Percentiles rank a stretch among this genome's conserved stretches.
These are phyloP conservation scores for Xerophyta viscosa DNA, from an alignment of 106 monocot genomes.

Conservation along the genomic window DNA sequence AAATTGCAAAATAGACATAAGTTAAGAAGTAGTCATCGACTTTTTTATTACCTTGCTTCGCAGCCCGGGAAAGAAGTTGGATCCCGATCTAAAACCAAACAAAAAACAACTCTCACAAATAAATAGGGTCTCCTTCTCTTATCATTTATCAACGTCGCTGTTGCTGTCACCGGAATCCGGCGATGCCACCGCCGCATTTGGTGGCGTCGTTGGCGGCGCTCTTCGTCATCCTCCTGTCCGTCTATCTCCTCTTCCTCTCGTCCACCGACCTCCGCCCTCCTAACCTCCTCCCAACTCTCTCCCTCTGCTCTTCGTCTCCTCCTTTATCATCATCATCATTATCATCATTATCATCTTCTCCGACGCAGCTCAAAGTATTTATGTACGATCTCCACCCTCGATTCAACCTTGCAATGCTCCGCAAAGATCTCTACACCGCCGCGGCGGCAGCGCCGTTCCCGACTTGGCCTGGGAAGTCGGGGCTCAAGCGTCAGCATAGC, in stretches of 20 bases:
- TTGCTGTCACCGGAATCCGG: not conserved
- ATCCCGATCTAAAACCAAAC: no score
- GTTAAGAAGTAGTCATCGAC: no score
- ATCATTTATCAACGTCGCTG: not conserved
- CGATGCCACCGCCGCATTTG: constrained; percentile 13
- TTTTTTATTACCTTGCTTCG: no score
- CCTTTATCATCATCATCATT: not conserved
- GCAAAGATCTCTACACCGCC: not conserved
- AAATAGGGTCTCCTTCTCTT: no score
- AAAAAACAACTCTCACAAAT: no score
- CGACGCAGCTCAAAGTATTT: constrained; percentile 45
- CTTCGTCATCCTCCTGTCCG: constrained; percentile 24
- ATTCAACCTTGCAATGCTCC: constrained; percentile 82
- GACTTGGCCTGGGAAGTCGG: constrained; percentile 41
- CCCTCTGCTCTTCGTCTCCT: constrained; percentile 9
- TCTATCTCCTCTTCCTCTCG: constrained; percentile 24
- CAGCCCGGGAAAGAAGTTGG: no score
- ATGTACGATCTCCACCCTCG: constrained; percentile 90
- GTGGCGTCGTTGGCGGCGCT: constrained; percentile 7
- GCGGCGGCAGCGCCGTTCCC: constrained; percentile 26
- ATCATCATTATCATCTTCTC: not conserved
- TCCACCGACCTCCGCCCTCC: constrained; percentile 16
- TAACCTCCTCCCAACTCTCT: constrained; percentile 9
- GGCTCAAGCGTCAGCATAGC: constrained; percentile 89
- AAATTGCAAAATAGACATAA: no score